Evolutionary conservation across 108 stramenopile species (phyloP).

Genomic region (Cyclotella sp.): DNA sequence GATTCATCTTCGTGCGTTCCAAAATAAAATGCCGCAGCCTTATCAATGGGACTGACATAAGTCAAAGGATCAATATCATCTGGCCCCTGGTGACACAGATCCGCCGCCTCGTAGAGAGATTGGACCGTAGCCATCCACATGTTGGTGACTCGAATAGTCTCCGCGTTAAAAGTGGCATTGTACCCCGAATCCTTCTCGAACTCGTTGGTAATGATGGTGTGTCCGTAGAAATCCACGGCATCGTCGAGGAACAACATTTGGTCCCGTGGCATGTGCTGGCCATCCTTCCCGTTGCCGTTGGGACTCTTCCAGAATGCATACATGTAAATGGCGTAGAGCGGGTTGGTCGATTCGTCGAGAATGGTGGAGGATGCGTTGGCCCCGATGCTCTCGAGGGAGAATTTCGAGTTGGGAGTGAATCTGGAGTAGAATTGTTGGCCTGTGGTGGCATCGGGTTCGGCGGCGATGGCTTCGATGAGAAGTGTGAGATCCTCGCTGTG

Average conservation of each 20-base stretch:
- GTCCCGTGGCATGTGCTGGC: neutral
- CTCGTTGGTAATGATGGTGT: slow-evolving; percentile 42
- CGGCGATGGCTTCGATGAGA: slow-evolving; percentile 29
- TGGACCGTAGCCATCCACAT: slow-evolving; percentile 80
- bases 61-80: slow-evolving; percentile 22
- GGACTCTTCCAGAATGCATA: slow-evolving; percentile 22
- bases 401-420: neutral
- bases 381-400: slow-evolving; percentile 27
- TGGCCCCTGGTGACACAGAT: slow-evolving; percentile 42
- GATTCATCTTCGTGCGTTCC: slow-evolving; percentile 67
- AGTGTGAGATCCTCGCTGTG: slow-evolving; percentile 17
- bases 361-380: neutral
- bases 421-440: slow-evolving; percentile 19
- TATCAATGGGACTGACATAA: slow-evolving; percentile 58
- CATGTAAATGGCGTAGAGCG: slow-evolving; percentile 37
- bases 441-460: slow-evolving; percentile 19
- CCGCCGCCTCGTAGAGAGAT: slow-evolving; percentile 60
- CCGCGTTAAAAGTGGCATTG: slow-evolving; percentile 30
- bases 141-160: slow-evolving; percentile 52
- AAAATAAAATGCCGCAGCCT: slow-evolving; percentile 77
- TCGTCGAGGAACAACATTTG: slow-evolving; percentile 22
- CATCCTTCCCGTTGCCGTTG: slow-evolving; percentile 27
- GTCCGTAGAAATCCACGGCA: slow-evolving; percentile 32
- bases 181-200: slow-evolving; percentile 40
- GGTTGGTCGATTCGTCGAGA: slow-evolving; percentile 23